Base-by-base conservation (phyloP, 257 asterid species). In the Echium plantagineum region DNA sequence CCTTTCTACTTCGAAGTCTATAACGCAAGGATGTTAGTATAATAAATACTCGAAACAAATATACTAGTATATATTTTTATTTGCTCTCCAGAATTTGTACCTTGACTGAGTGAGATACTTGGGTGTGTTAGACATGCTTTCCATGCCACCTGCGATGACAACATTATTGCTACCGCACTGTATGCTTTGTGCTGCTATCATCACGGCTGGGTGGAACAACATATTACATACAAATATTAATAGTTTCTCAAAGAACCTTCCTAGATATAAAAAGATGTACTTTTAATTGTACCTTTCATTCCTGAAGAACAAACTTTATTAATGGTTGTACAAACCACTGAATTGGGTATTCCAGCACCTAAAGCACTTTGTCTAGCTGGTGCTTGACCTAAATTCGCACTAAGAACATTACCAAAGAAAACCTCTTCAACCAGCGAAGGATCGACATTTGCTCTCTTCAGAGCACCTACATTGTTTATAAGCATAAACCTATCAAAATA, bases 381-480 rank as follows among this genome's bases (percentile, higher is more conserved):
- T 70, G 98, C 98, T 81, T 87, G 98, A 67, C 98, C 98, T 81
- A 91, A 82, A 78, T 91, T 91, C n/a, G 96, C 95, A 67, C 93
- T 78, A 22, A 91, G 91, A 69, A 91, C 96, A 71, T 91, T 91
- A 56, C 98, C 98, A 47, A 87, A 85, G 83, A 85, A 91, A 52
- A 91, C 89, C 79, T 91, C 98, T 77, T 91, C 94, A 52, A 88
- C 98, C 54, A 78, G 68, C 57, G 89, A 80, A 28, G 98, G 95
- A 59, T 84, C 81, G 20, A 88, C 70, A 31, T 85, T 89, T 58
- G 98, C 93, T 74, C 95, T 88, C 72, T 80, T 70, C 52, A 91
- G 87, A 64, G 98, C 98, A 78, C 81, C 98, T 91, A 66, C 55
- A 73, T 24, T 0, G 9, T 16, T 9, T 10, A 56, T 3, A 31